A percentile compares a stretch with the other conserved stretches of the same genome.
These are phyloP conservation scores for Irpex sp. DNA, from an alignment of 1,284 basidiomycete genomes.

Conservation along the genomic window DNA sequence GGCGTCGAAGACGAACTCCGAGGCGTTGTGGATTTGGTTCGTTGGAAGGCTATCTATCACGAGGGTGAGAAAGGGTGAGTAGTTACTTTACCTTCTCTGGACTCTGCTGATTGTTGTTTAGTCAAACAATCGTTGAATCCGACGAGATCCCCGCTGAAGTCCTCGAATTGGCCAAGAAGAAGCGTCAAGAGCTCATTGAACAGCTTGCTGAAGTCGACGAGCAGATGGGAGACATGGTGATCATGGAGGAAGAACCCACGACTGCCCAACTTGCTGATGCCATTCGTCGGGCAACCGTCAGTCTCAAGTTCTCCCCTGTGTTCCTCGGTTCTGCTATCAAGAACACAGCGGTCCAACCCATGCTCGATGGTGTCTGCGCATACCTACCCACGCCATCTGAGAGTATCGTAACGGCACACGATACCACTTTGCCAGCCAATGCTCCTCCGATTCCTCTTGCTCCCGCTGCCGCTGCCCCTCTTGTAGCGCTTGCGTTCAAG, in stretches of 20 bases:
- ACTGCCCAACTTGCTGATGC: slow-evolving; percentile 77
- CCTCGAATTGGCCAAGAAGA: slow-evolving; percentile 69
- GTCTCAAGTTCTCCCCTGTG: slow-evolving; percentile 92
- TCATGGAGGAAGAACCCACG: slow-evolving; percentile 81
- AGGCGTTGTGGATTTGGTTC: slow-evolving; percentile 92
- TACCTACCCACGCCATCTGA: slow-evolving; percentile 94
- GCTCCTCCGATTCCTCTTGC: slow-evolving; percentile 73
- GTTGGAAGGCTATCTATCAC: slow-evolving; percentile 95
- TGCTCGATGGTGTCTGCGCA: slow-evolving; percentile 94
- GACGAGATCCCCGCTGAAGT: slow-evolving; percentile 87
- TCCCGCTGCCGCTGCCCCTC: slow-evolving; percentile 81
- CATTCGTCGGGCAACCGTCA: slow-evolving; percentile 86
- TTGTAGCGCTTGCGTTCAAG: slow-evolving; percentile 98
- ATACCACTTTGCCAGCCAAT: slow-evolving; percentile 65
- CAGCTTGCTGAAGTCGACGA: slow-evolving; percentile 97
- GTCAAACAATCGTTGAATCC: slow-evolving; percentile 77
- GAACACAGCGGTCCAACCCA: slow-evolving; percentile 94
- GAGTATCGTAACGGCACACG: slow-evolving; percentile 78
- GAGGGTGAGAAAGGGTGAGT: slow-evolving; percentile 90
- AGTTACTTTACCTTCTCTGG: not conserved
- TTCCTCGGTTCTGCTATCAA: slow-evolving; percentile 98
- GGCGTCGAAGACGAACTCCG: slow-evolving; percentile 86
- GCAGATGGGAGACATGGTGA: slow-evolving; percentile 86
- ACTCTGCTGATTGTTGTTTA: slow-evolving; percentile 26
- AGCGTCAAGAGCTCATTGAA: slow-evolving; percentile 91